Conservation (phyloP, 2,329 filamentous ascomycete genomes). For the Paecilomyces niveus region DNA sequence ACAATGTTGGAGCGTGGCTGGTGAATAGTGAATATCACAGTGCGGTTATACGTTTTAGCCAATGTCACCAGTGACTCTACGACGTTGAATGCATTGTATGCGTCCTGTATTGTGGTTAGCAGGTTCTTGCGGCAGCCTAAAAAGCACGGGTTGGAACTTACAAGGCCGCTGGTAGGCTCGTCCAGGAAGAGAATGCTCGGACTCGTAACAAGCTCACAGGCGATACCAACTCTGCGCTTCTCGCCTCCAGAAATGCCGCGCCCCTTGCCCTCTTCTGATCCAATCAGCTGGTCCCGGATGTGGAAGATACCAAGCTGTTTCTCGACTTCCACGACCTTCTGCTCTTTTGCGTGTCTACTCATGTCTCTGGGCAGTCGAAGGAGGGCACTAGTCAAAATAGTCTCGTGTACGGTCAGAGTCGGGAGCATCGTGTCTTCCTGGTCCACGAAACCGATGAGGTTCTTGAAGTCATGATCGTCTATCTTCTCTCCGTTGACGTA, state of each 20-base stretch:
- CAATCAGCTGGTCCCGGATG: conserved; percentile 91
- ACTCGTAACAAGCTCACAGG: conserved; percentile 94
- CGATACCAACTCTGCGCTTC: conserved; percentile 91
- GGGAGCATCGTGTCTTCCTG: conserved; percentile 97
- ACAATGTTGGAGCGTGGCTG: conserved; percentile 98
- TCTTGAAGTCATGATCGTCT: conserved; percentile 75
- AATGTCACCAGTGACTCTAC: conserved; percentile 91
- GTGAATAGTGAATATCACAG: conserved; percentile 96
- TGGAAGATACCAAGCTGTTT: conserved; percentile 90
- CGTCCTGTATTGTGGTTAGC: conserved; percentile 47
- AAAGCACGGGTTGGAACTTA: conserved; percentile 11
- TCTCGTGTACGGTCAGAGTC: conserved; percentile 94
- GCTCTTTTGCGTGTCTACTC: conserved; percentile 79
- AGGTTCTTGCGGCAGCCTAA: not conserved
- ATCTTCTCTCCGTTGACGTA: conserved; percentile 92
- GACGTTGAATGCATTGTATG: conserved; percentile 97
- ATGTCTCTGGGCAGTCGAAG: conserved; percentile 89
- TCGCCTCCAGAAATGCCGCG: conserved; percentile 96
- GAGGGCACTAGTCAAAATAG: conserved; percentile 87
- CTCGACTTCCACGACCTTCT: conserved; percentile 86
- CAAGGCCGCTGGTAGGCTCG: conserved; percentile 86
- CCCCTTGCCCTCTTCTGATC: conserved; percentile 88
- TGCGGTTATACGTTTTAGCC: conserved; percentile 93
- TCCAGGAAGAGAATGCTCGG: conserved; percentile 96
- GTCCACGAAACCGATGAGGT: conserved; percentile 92